These are phyloP conservation scores for Ascochyta clinopodiicola DNA, from an alignment of 2,329 filamentous ascomycete genomes.

Conservation along the genomic window DNA sequence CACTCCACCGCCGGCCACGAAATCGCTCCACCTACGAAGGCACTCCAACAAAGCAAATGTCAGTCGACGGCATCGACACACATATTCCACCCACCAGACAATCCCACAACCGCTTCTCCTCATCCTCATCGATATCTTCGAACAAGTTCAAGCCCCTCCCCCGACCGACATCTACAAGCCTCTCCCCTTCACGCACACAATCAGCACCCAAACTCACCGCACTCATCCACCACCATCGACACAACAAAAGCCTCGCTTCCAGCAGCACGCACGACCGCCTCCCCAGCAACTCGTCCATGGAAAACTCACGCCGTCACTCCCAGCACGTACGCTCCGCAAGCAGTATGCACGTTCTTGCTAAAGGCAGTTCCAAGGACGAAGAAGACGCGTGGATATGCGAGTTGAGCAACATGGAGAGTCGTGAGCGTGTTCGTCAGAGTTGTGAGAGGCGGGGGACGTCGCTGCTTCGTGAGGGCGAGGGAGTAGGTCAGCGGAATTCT, in stretches of 20 bases:
- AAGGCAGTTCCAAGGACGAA: background rate
- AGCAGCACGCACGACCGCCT: background rate
- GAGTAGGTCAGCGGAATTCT: background rate
- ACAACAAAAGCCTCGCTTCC: background rate
- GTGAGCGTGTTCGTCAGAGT: conserved; percentile 15
- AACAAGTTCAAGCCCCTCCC: background rate
- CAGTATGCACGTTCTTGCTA: background rate
- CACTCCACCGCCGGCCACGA: background rate
- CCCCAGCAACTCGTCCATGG: background rate
- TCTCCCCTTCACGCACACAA: background rate
- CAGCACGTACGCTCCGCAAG: background rate
- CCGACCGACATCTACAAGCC: background rate
- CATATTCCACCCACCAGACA: background rate
- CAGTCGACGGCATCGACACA: background rate
- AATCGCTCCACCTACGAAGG: background rate
- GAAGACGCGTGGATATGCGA: conserved; percentile 18
- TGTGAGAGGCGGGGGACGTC: background rate
- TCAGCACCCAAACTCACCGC: background rate
- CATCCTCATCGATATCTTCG: background rate
- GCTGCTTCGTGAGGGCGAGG: background rate
- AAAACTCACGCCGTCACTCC: background rate
- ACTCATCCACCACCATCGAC: conserved; percentile 5
- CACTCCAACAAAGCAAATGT: background rate
- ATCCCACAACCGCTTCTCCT: conserved; percentile 2
- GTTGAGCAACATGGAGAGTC: conserved; percentile 17